phyloP scores from a whole-genome alignment of 2,329 filamentous ascomycete species.

The Ascochyta clinopodiicola region DNA sequence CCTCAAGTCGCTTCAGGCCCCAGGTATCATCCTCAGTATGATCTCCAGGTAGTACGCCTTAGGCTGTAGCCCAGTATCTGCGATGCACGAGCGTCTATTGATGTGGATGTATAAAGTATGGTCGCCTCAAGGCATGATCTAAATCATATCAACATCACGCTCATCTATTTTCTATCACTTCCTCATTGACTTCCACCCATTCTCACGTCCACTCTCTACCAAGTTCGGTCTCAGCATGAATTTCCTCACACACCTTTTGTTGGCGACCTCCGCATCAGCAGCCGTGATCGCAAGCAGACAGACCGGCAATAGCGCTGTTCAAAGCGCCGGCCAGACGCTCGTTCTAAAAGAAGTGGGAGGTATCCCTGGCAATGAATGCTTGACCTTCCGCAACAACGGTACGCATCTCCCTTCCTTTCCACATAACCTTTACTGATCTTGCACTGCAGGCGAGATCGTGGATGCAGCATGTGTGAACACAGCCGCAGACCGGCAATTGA shows the following conservation, averaged over 20 bases:
- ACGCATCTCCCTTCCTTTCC: not conserved
- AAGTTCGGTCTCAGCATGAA: not conserved
- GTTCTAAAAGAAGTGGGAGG: constrained; percentile 51
- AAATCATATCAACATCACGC: not conserved
- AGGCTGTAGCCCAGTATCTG: not conserved
- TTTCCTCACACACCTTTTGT: not conserved
- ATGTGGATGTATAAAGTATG: not conserved
- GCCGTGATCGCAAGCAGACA: not conserved
- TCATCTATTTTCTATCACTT: not conserved
- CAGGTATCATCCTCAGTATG: not conserved
- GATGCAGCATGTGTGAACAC: constrained; percentile 50
- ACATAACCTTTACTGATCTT: not conserved
- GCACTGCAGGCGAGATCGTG: constrained; percentile 49
- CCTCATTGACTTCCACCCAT: not conserved
- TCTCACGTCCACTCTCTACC: not conserved
- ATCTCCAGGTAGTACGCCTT: not conserved
- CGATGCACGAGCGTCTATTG: not conserved
- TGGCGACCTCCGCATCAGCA: not conserved
- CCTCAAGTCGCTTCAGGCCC: not conserved
- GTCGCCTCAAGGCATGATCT: not conserved
- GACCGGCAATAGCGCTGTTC: not conserved
- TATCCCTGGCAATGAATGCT: constrained; percentile 34
- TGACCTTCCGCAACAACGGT: constrained; percentile 56
- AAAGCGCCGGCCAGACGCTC: constrained; percentile 30
- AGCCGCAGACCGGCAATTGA: constrained; percentile 51